Base-by-base conservation (phyloP, 345 rosid species). In the Eucalyptus tenuipes region DNA sequence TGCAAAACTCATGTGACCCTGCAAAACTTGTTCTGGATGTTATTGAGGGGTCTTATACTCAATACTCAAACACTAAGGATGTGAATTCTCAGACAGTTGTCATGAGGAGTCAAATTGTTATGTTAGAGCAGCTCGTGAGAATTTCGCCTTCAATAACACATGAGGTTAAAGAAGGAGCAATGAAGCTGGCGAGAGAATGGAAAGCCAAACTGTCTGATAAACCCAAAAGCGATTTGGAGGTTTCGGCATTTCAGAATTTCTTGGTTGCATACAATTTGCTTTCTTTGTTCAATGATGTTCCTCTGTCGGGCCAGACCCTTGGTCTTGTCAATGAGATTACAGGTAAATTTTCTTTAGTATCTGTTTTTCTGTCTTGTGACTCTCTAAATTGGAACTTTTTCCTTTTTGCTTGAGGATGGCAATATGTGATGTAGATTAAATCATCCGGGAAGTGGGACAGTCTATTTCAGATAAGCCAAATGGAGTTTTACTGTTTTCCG, bases 21-120 rank as follows among this genome's bases (percentile, higher is more conserved):
- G 93, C 93, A 50, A 91, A 91, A 91, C 92, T 95, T 68, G 95
- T 92, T 84, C 85, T 95, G 53, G 94, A 92, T 89, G 92, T 93
- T 86, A 86, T 94, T 85, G 82, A 90, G 85, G 91, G 91, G 53
- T 90, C 92, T 88, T 86, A 82, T 87, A 87, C 91, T 18, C 86
- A 90, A 87, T 50, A 50, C 20, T 16, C 53, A 17, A 90, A 55
- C 13, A 40, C 75, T 49, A 59, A 86, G 87, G 48, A 18, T 49
- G 14, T 49, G 33, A 59, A 59, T 55, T 86, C 10, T 31, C 66
- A 53, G 29, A 90, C 87, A 84, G 84, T 59, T 50, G 17, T 79
- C 52, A 22, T 88, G 33, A 88, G 86, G 50, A 50, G 37, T 45
- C 88, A n/a, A 20, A 85, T 88, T 53, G 22, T 92, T 33, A 20